Evolutionary conservation across 345 rosid genomes (phyloP).

Genomic region (Brassica nigra): DNA sequence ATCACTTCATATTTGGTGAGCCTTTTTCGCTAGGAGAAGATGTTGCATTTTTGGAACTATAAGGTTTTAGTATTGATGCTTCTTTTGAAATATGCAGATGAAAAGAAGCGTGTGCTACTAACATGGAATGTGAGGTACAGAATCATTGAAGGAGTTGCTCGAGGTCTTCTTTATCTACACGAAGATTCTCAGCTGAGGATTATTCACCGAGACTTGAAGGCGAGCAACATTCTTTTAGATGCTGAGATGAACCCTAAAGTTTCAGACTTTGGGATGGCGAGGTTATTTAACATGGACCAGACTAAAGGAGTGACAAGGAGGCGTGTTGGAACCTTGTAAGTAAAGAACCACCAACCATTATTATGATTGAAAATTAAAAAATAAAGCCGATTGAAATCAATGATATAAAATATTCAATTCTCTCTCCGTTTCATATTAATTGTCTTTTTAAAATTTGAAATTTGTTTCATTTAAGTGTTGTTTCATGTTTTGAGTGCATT

Average conservation of each 20-base stretch:
- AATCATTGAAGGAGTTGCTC: slow-evolving; percentile 15
- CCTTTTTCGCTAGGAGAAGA: not conserved
- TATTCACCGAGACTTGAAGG: slow-evolving; percentile 26
- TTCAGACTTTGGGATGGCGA: slow-evolving; percentile 45
- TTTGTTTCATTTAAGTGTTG: too few relatives aligned
- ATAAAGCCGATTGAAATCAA: too few relatives aligned
- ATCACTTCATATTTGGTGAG: not conserved
- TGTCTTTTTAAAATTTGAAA: too few relatives aligned
- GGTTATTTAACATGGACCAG: slow-evolving; percentile 30
- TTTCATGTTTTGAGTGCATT: too few relatives aligned
- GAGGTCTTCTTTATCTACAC: slow-evolving; percentile 37
- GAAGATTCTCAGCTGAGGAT: slow-evolving; percentile 37
- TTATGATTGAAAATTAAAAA: too few relatives aligned
- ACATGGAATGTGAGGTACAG: slow-evolving; percentile 29
- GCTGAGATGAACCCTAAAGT: not conserved
- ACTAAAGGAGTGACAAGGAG: slow-evolving; percentile 36
- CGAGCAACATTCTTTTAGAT: too few relatives aligned
- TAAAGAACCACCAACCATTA: too few relatives aligned
- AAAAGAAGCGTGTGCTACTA: slow-evolving; percentile 11
- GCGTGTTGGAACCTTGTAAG: slow-evolving; percentile 44
- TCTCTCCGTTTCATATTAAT: too few relatives aligned
- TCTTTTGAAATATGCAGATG: slow-evolving; percentile 4
- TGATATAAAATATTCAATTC: too few relatives aligned
- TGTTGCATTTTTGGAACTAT: not conserved
- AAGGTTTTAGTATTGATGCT: not conserved